A percentile compares a stretch with the other conserved stretches of the same genome.
phyloP scores from a whole-genome alignment of 2,329 filamentous ascomycete genomes.

The Sordariomycetes sp. region DNA sequence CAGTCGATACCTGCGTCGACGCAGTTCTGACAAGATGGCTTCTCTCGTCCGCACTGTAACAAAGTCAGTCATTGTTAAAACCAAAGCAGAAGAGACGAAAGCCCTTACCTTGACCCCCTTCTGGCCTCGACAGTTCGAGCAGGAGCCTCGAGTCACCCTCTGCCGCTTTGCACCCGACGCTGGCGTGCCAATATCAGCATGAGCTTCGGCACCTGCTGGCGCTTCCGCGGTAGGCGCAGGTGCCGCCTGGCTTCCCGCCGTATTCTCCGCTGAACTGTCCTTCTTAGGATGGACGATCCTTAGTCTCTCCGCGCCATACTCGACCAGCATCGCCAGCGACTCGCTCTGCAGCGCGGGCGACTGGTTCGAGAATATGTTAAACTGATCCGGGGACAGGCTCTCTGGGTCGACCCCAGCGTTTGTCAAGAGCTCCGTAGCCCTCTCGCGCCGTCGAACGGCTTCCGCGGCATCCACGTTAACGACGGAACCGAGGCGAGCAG shows the following conservation, averaged over 20 bases:
- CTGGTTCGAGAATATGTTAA: slow-evolving; percentile 47
- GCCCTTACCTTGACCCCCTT: slow-evolving; percentile 10
- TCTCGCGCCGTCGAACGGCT: slow-evolving; percentile 32
- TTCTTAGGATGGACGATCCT: slow-evolving; percentile 41
- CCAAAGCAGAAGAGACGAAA: neutral
- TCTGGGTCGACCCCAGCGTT: slow-evolving; percentile 34
- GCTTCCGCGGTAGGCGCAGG: neutral
- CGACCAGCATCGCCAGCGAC: slow-evolving; percentile 41
- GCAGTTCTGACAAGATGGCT: slow-evolving; percentile 25
- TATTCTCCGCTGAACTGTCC: slow-evolving; percentile 11
- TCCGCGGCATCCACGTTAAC: slow-evolving; percentile 21
- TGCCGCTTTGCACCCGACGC: neutral
- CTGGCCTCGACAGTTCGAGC: slow-evolving; percentile 20
- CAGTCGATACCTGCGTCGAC: slow-evolving; percentile 17
- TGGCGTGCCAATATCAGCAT: neutral
- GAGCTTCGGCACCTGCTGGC: slow-evolving; percentile 5
- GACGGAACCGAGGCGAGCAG: neutral
- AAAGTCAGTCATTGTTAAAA: neutral
- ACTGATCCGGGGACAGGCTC: slow-evolving; percentile 39
- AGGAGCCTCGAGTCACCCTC: slow-evolving; percentile 17
- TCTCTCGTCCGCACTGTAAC: slow-evolving; percentile 23
- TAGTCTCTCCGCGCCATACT: slow-evolving; percentile 42
- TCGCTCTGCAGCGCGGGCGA: slow-evolving; percentile 38
- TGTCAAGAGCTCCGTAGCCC: slow-evolving; percentile 31
- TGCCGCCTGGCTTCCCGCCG: slow-evolving; percentile 6